Evolutionary conservation across 140 eudicot genomes (phyloP).

Genomic region (Erigeron philadelphicus): DNA sequence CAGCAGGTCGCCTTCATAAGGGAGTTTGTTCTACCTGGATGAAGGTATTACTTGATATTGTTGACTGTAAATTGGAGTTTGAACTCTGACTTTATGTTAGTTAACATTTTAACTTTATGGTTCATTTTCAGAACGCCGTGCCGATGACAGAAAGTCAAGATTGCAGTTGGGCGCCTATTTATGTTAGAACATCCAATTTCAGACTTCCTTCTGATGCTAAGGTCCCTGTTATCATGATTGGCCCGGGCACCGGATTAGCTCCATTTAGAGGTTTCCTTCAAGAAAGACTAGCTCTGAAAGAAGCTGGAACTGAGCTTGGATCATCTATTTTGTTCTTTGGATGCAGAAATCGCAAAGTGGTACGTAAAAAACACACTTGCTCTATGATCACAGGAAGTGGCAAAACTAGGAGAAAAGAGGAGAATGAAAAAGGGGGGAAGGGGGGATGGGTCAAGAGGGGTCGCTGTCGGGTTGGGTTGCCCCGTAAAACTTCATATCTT

Average conservation of each 20-base stretch:
- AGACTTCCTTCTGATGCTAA: constrained; percentile 76
- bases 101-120: not conserved
- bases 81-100: not conserved
- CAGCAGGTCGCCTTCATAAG: constrained; percentile 82
- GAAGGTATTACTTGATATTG: constrained; percentile 53
- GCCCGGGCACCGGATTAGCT: constrained; percentile 99
- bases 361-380: constrained; percentile 17
- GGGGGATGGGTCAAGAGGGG: too few relatives aligned
- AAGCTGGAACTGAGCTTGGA: constrained; percentile 85
- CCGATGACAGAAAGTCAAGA: constrained; percentile 70
- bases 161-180: constrained; percentile 88
- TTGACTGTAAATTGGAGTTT: not conserved
- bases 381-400: not conserved
- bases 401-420: not conserved
- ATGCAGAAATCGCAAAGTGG: constrained; percentile 90
- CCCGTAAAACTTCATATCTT: not conserved
- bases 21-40: constrained; percentile 99
- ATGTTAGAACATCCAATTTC: constrained; percentile 81
- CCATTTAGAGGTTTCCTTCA: constrained; percentile 96
- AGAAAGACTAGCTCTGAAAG: constrained; percentile 83
- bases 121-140: constrained; percentile 63
- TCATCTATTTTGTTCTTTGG: constrained; percentile 75
- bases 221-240: constrained; percentile 89
- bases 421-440: too few relatives aligned
- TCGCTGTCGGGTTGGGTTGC: not conserved